Evolutionary conservation across 192 early-diverging fungal species (phyloP).

Genomic region (Endogone sp.): DNA sequence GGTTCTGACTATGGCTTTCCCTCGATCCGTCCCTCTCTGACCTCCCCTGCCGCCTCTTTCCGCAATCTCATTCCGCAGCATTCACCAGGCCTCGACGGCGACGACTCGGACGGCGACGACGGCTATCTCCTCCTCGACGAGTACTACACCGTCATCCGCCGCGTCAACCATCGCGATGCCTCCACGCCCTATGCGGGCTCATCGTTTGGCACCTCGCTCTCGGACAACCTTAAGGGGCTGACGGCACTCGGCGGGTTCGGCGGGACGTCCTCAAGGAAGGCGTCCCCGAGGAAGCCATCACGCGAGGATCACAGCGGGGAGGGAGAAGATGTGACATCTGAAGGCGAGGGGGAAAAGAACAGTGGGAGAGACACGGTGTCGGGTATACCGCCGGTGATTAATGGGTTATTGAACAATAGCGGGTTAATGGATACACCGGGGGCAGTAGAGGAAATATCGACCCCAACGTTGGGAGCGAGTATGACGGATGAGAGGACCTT

Average conservation of each 20-base stretch:
- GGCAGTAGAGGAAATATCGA: no score
- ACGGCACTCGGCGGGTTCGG: neutral
- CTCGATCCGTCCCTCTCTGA: neutral
- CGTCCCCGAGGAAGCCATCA: neutral
- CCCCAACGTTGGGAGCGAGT: no score
- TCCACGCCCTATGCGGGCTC: neutral
- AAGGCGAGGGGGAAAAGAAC: no score
- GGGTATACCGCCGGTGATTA: no score
- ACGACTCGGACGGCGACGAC: neutral
- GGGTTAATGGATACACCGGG: no score
- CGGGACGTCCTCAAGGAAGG: neutral
- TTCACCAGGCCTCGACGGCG: neutral
- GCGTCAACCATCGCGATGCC: neutral
- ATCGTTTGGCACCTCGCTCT: neutral
- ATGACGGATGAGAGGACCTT: no score
- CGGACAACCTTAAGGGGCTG: neutral
- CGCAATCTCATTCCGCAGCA: neutral
- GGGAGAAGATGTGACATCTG: no score
- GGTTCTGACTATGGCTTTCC: neutral
- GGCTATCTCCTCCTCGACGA: neutral
- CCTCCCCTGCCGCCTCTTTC: neutral
- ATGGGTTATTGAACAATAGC: no score
- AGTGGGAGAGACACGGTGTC: no score
- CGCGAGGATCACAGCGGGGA: no score
- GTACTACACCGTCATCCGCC: neutral